Conservation (phyloP, 768 basidiomycete species). For the Agaricus sinodeliciosus region DNA sequence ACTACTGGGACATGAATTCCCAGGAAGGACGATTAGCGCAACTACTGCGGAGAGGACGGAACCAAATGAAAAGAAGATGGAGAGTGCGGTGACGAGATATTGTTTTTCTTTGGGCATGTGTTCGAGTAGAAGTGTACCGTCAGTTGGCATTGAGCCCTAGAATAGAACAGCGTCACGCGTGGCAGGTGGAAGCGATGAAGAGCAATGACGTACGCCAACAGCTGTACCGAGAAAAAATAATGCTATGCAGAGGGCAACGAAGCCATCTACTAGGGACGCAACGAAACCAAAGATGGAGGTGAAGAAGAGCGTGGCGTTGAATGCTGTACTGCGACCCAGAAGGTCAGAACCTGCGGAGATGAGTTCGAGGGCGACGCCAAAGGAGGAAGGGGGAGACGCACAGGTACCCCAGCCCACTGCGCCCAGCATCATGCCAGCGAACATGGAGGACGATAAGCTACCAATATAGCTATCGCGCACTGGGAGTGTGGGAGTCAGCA, state of each 20-base stretch:
- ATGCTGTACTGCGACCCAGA: constrained; percentile 81
- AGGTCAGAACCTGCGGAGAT: constrained; percentile 65
- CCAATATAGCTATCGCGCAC: constrained; percentile 78
- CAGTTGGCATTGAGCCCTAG: constrained; percentile 94
- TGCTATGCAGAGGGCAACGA: constrained; percentile 59
- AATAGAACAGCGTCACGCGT: neutral
- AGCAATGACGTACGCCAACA: constrained; percentile 69
- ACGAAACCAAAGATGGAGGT: constrained; percentile 84
- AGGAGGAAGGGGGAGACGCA: constrained; percentile 27
- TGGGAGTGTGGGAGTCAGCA: constrained; percentile 18
- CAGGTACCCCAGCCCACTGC: constrained; percentile 90
- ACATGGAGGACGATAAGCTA: constrained; percentile 79
- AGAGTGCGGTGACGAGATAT: constrained; percentile 86
- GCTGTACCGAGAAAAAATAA: constrained; percentile 89
- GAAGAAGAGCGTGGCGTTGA: constrained; percentile 89
- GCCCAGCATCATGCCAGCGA: constrained; percentile 97
- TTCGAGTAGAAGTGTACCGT: constrained; percentile 87
- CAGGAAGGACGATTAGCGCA: constrained; percentile 74
- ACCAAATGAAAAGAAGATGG: constrained; percentile 94
- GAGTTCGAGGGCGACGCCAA: neutral
- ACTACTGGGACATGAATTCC: constrained; percentile 48
- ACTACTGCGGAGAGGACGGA: constrained; percentile 81
- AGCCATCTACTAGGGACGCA: constrained; percentile 68
- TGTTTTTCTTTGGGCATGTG: constrained; percentile 91
- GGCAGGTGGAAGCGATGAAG: neutral